Base-by-base conservation (phyloP, 495 filamentous ascomycete genomes). In the Neurospora sp. region DNA sequence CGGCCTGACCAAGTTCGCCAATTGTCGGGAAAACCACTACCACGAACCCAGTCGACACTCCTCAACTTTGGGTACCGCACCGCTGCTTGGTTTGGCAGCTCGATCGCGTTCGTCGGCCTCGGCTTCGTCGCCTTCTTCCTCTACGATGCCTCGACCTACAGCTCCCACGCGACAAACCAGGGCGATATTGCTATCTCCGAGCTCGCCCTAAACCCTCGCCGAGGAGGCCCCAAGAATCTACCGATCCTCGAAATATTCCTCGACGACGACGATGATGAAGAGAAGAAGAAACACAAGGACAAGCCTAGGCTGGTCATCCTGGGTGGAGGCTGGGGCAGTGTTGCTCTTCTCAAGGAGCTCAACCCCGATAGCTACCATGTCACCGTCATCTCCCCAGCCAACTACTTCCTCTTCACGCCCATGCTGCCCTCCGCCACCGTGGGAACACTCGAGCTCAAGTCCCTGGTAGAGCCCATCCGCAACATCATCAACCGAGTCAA, bases 361-460 rank as follows among this genome's bases (percentile, higher is more conserved):
- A 90, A 94, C 68, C 91, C 94, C 3, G 93, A 92, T 6, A 90
- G 96, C 74, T 99, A 97, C 78, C 94, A 98, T 80, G 89, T 98
- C 75, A 97, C 94, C 14, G 93, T 98, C 42, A 90, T 99, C 59
- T 96, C 93, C 1, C 94, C 96, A 1, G 91, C 90, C 39, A 98
- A 98, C 75, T 96, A 98, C 82, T 99, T 99, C 83, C 81, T 98
- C 44, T 99, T 98, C 80, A 98, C 96, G 2, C 96, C 96, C 3
- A 97, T 99, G 93, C 85, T 99, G 27, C 96, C 96, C 2, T 95
- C 92, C 27, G 96, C 95, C 8, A 99, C 96, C 0, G 96, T 99
- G 37, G 96, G 96, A 1, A 99, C 96, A 0, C 82, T 99, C 72
- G 96, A 97, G 75, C 85, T 98, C 76, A 86, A 94, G 75, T 96